Percentiles rank a stretch among this genome's conserved stretches.
These are phyloP conservation scores for Coprinellus aureogranulatus DNA, from an alignment of 768 basidiomycete species.

Conservation along the genomic window DNA sequence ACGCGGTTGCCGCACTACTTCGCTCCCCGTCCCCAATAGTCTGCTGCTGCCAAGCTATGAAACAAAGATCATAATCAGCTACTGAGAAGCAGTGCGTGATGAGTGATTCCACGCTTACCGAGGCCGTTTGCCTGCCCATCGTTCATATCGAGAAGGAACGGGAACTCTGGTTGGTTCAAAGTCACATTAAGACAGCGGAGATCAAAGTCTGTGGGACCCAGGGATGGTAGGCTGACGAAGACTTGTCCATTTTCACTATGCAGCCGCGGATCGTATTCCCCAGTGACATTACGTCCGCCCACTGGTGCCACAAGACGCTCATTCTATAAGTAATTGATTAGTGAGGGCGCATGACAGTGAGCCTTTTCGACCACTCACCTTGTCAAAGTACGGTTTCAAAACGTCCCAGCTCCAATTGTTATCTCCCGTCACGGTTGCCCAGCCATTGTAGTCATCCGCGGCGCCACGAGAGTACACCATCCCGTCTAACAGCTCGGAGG, in stretches of 20 bases:
- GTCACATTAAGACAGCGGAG: constrained; percentile 22
- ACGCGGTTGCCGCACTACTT: not conserved
- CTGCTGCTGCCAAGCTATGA: not conserved
- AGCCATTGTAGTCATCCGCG: constrained; percentile 28
- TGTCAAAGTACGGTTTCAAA: constrained; percentile 24
- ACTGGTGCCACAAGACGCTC: constrained; percentile 28
- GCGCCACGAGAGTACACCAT: constrained; percentile 28
- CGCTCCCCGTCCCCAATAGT: constrained; percentile 1
- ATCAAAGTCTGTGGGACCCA: constrained; percentile 23
- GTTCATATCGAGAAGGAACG: constrained; percentile 31
- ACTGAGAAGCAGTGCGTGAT: not conserved
- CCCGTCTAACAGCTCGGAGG: constrained; percentile 9
- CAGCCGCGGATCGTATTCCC: constrained; percentile 27
- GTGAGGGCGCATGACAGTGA: not conserved
- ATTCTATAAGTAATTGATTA: constrained; percentile 19
- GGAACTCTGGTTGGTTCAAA: constrained; percentile 28
- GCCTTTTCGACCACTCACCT: constrained; percentile 10
- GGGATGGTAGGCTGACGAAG: constrained; percentile 24
- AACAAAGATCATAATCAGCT: not conserved
- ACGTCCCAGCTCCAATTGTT: constrained; percentile 31
- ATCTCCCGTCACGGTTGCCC: constrained; percentile 26
- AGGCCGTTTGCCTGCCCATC: not conserved
- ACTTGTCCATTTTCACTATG: constrained; percentile 27
- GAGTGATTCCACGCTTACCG: not conserved
- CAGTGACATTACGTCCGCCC: constrained; percentile 29